Evolutionary conservation across 1,139 yeast species (phyloP).

Genomic region (Suhomyces maxii): DNA sequence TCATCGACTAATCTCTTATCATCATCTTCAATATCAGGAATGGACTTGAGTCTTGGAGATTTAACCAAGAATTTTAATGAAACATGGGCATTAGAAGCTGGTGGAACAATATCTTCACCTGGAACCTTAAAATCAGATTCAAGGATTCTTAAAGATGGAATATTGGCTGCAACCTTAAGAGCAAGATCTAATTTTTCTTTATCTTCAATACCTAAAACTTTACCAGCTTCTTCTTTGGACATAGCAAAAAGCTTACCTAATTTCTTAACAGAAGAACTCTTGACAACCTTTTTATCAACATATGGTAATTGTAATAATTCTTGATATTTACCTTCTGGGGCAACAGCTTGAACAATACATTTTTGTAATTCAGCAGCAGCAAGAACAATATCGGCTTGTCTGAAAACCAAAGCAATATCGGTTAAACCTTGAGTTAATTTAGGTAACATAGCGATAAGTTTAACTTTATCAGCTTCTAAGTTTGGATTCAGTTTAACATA

Average conservation of each 20-base stretch:
- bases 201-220: slow-evolving; percentile 57
- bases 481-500: slow-evolving; percentile 16
- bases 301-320: slow-evolving; percentile 82
- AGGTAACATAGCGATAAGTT: slow-evolving; percentile 64
- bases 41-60: slow-evolving; percentile 65
- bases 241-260: slow-evolving; percentile 68
- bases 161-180: slow-evolving; percentile 57
- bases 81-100: slow-evolving; percentile 72
- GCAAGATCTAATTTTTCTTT: slow-evolving; percentile 47
- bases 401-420: slow-evolving; percentile 79
- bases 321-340: slow-evolving; percentile 53
- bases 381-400: slow-evolving; percentile 64
- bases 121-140: slow-evolving; percentile 82
- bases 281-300: slow-evolving; percentile 49
- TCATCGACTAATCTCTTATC: slow-evolving; percentile 40
- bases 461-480: slow-evolving; percentile 47
- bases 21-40: slow-evolving; percentile 46
- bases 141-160: slow-evolving; percentile 70
- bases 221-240: slow-evolving; percentile 53
- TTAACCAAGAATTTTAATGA: slow-evolving; percentile 73
- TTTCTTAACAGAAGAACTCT: slow-evolving; percentile 49
- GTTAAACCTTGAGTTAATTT: slow-evolving; percentile 68
- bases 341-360: slow-evolving; percentile 76
- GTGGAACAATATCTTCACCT: slow-evolving; percentile 79
- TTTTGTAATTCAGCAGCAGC: slow-evolving; percentile 69